Percentiles rank a stretch among this genome's conserved stretches.
phyloP scores from a whole-genome alignment of 345 rosid species.

The Aquilaria yunnanensis region DNA sequence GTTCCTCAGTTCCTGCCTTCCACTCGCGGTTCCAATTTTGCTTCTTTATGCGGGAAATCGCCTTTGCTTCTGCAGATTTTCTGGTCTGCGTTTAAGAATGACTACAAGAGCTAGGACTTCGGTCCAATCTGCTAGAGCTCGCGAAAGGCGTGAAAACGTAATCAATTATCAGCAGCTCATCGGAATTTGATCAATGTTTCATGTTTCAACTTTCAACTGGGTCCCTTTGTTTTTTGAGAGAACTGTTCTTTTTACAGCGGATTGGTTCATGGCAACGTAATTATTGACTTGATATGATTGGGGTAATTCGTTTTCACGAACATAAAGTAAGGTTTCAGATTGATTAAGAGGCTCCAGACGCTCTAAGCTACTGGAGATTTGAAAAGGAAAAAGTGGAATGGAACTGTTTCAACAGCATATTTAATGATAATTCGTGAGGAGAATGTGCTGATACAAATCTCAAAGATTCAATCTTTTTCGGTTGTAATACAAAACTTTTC shows the following conservation, averaged over 20 bases:
- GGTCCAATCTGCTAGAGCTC: constrained; percentile 25
- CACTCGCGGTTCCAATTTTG: neutral
- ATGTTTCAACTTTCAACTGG: constrained; percentile 4
- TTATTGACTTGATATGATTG: neutral
- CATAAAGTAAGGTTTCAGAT: constrained; percentile 21
- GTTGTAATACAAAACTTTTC: neutral
- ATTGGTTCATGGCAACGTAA: constrained; percentile 12
- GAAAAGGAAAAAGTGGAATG: neutral
- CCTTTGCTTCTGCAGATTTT: constrained; percentile 8
- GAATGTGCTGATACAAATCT: constrained; percentile 2
- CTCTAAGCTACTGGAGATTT: constrained; percentile 15
- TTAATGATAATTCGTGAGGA: constrained; percentile 16
- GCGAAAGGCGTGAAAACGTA: constrained; percentile 40
- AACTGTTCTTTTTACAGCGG: constrained; percentile 18
- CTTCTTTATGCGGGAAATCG: neutral
- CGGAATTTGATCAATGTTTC: constrained; percentile 16
- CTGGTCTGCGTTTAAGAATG: constrained; percentile 22
- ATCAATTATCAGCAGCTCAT: constrained; percentile 11
- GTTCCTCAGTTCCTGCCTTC: neutral
- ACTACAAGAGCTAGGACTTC: constrained; percentile 23
- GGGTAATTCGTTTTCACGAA: constrained; percentile 7
- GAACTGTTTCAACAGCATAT: neutral
- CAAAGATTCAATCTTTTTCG: no score
- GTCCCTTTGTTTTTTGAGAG: constrained; percentile 8
- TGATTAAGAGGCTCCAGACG: constrained; percentile 22